Evolutionary conservation across 768 basidiomycete genomes (phyloP).

Genomic region (Rhodotorula paludigena): DNA sequence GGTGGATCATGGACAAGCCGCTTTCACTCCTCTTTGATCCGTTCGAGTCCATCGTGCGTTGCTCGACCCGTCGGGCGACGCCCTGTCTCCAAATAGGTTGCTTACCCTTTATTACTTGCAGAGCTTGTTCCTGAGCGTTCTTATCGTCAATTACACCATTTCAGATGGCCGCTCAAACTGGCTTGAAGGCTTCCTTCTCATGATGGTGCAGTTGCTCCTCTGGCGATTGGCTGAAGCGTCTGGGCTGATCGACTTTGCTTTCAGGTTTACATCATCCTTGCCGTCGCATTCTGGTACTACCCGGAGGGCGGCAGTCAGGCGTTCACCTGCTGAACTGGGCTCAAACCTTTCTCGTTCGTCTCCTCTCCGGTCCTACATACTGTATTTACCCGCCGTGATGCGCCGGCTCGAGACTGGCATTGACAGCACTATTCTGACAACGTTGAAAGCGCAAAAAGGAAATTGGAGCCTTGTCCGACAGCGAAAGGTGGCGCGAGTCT

Average conservation of each 20-base stretch:
- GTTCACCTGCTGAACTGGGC: slow-evolving; percentile 18
- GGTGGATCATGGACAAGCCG: slow-evolving; percentile 57
- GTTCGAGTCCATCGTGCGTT: slow-evolving; percentile 36
- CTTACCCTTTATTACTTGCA: background rate
- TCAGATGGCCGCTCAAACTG: slow-evolving; percentile 26
- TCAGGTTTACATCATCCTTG: slow-evolving; percentile 31
- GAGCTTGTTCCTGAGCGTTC: slow-evolving; percentile 36
- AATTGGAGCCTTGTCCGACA: no score
- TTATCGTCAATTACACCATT: slow-evolving; percentile 38
- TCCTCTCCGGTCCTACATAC: no score
- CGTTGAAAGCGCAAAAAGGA: no score
- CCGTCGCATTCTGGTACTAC: slow-evolving; percentile 20
- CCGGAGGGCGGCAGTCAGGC: slow-evolving; percentile 7
- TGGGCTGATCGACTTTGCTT: no score
- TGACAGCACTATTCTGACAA: no score
- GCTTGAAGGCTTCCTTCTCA: slow-evolving; percentile 36
- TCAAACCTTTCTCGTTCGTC: no score
- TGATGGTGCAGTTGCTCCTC: slow-evolving; percentile 9
- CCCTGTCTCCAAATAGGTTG: background rate
- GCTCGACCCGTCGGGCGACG: no score
- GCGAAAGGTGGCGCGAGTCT: no score
- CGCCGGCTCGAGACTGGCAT: no score
- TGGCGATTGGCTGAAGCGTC: background rate
- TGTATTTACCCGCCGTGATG: no score
- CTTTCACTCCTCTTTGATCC: slow-evolving; percentile 34